Base-by-base conservation (phyloP, 192 early-diverging fungal genomes). In the Dissophora ornata region DNA sequence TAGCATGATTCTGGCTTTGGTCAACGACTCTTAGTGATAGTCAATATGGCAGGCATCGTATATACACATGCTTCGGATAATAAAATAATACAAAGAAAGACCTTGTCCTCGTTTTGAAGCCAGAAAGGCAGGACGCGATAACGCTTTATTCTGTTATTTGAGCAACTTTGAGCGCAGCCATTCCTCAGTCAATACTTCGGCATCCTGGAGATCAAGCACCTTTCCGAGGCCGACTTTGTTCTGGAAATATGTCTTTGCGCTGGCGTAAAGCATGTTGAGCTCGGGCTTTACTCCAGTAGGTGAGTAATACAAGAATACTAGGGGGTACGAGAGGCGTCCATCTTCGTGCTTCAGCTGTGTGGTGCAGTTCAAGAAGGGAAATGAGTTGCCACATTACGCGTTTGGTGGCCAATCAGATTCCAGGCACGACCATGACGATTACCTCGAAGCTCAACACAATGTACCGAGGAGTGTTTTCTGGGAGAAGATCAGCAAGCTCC, bases 281-380 rank as follows among this genome's bases (percentile, higher is more conserved):
- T 80, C 75, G 7, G 85, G 74, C 19, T 79, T 82, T 13, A 77
- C 79, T 21, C 82, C 67, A 10, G 33, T 52, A 3, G 89, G 90
- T 16, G 83, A 83, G 69, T 90, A 90, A 59, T 88, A 90, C 16
- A 92, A 71, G 53, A 92, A 89, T 4, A 92, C 84, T 22, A 96
- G 79, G 0, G 95, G 95, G 41, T 86, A 95, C 9, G 86, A 89
- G 16, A 87, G 78, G 7, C 93, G 86, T 15, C 91, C 93, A 66
- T 89, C 86, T 53, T 60, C 55, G 40, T 88, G 85, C 41, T 83
- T 83, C 12, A 87, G 50, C 85, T 89, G 67, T 33, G 25, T 11
- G 41, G 52, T 33, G 50, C 2, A 1, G 42, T n/a, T 30, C 32
- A n/a, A 8, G 28, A 32, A 11, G 2, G 50, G n/a, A 30, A 26